Percentiles rank a stretch among this genome's conserved stretches.
phyloP scores from a whole-genome alignment of 2,329 filamentous ascomycete genomes.

The Zalaria obscura region DNA sequence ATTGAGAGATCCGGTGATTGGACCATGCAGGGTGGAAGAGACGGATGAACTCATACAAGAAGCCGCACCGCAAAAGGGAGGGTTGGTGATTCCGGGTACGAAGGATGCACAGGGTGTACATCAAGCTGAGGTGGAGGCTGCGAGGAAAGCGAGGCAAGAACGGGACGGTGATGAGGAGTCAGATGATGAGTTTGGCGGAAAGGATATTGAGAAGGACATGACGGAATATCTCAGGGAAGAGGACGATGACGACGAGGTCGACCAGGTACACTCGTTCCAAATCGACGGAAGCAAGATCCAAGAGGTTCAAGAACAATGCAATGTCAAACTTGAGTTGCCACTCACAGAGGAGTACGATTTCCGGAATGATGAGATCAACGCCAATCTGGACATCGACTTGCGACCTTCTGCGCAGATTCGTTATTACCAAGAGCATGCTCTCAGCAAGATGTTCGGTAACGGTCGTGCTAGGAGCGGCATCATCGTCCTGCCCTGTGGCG shows the following conservation, averaged over 20 bases:
- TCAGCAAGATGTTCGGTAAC: constrained; percentile 99
- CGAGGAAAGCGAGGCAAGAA: constrained; percentile 26
- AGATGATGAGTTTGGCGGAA: constrained; percentile 36
- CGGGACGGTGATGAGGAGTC: constrained; percentile 37
- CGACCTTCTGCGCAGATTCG: constrained; percentile 81
- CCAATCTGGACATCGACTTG: constrained; percentile 86
- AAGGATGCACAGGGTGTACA: constrained; percentile 81
- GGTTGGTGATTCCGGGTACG: constrained; percentile 84
- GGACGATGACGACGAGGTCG: constrained; percentile 76
- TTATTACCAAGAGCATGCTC: constrained; percentile 89
- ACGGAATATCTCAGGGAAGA: constrained; percentile 53
- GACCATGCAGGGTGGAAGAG: constrained; percentile 61
- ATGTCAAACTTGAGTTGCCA: constrained; percentile 66
- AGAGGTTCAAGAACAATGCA: constrained; percentile 73
- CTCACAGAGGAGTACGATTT: constrained; percentile 97
- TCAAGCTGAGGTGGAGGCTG: constrained; percentile 45
- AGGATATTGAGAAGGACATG: constrained; percentile 40
- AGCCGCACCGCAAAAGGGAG: constrained; percentile 72
- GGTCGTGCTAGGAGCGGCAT: constrained; percentile 94
- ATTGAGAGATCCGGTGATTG: constrained; percentile 73
- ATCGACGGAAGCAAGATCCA: constrained; percentile 74
- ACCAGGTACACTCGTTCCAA: constrained; percentile 86
- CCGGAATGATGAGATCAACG: constrained; percentile 74
- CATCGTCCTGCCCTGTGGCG: constrained; percentile 90
- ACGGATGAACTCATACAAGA: constrained; percentile 62